A percentile compares a stretch with the other conserved stretches of the same genome.
Evolutionary conservation across 2,329 filamentous ascomycete genomes (phyloP).

Genomic region (Epichloe gansuensis): DNA sequence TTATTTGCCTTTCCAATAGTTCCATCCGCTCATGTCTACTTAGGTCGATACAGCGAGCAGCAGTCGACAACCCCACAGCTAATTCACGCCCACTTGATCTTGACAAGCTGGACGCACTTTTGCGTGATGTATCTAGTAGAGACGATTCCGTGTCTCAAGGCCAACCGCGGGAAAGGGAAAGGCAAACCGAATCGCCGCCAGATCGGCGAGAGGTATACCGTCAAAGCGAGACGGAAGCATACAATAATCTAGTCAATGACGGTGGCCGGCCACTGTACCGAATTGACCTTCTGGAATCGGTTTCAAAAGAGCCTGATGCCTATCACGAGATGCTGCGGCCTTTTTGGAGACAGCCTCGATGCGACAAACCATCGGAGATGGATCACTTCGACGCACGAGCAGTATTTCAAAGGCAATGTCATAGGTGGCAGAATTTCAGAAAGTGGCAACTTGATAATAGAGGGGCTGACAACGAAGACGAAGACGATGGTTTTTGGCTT

Average conservation of each 20-base stretch:
- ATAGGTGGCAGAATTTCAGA: constrained; percentile 19
- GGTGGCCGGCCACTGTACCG: constrained; percentile 20
- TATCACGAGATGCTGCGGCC: constrained; percentile 17
- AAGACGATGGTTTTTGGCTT: constrained; percentile 10
- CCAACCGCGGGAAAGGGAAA: not conserved
- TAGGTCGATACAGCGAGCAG: constrained; percentile 2
- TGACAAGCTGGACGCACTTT: constrained; percentile 10
- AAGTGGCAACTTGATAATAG: constrained; percentile 19
- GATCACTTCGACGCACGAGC: not conserved
- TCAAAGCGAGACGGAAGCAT: constrained; percentile 12
- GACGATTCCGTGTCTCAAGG: not conserved
- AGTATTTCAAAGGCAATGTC: constrained; percentile 15
- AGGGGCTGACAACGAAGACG: constrained; percentile 5
- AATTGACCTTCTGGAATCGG: constrained; percentile 15
- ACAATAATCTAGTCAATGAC: constrained; percentile 18
- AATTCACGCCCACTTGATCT: constrained; percentile 11
- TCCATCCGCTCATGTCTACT: not conserved
- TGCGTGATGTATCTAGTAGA: constrained; percentile 7
- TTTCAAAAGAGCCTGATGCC: constrained; percentile 12
- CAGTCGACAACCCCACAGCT: not conserved
- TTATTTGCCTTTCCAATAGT: not conserved
- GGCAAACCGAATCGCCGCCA: not conserved
- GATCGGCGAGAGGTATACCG: not conserved
- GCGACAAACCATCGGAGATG: not conserved
- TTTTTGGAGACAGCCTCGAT: constrained; percentile 10